phyloP scores from a whole-genome alignment of 768 basidiomycete genomes.

The Paxillus involutus region DNA sequence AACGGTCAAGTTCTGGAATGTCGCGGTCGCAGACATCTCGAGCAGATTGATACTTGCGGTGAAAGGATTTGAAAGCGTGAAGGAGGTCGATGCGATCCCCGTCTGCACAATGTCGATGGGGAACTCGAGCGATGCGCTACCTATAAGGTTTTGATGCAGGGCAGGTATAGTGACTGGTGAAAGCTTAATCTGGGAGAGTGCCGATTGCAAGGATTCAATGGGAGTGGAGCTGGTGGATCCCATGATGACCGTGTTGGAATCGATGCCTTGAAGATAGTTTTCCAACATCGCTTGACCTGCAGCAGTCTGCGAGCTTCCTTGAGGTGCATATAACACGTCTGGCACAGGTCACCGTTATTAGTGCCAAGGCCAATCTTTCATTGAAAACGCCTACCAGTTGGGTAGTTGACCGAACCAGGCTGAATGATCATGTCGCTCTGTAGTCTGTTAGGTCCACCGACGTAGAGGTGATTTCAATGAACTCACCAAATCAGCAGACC shows the following conservation, averaged over 20 bases:
- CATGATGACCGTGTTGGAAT: constrained; percentile 52
- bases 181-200: constrained; percentile 59
- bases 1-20: constrained; percentile 53
- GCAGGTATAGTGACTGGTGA: constrained; percentile 66
- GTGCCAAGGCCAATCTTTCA: background rate
- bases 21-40: constrained; percentile 51
- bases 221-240: constrained; percentile 57
- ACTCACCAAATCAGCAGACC: constrained; percentile 55
- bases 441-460: background rate
- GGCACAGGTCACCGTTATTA: constrained; percentile 4
- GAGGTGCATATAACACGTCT: constrained; percentile 64
- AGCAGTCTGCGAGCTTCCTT: constrained; percentile 45
- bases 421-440: constrained; percentile 56
- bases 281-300: constrained; percentile 59
- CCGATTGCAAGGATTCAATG: constrained; percentile 59
- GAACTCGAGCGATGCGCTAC: constrained; percentile 54
- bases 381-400: constrained; percentile 42
- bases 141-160: constrained; percentile 60
- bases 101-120: constrained; percentile 61
- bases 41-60: constrained; percentile 69
- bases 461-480: background rate
- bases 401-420: constrained; percentile 57
- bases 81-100: constrained; percentile 56
- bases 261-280: constrained; percentile 66
- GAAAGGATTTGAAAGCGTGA: constrained; percentile 66